These are phyloP conservation scores for Kwoniella dejecticola DNA, from an alignment of 768 basidiomycete species.

Conservation along the genomic window DNA sequence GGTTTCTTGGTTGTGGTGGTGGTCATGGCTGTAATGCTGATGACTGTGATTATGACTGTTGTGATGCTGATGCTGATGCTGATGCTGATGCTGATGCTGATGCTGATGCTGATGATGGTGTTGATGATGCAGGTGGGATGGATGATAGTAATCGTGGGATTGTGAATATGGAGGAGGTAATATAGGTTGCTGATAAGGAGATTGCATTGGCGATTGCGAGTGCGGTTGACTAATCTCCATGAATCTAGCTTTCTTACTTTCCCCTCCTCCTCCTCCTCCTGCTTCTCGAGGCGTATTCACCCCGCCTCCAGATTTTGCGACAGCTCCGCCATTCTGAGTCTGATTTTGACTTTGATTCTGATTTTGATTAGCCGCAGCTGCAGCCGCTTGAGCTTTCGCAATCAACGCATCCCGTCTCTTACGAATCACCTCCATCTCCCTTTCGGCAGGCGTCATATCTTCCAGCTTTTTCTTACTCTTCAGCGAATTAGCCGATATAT, in stretches of 20 bases:
- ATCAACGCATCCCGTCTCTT: constrained; percentile 40
- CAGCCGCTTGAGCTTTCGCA: constrained; percentile 24
- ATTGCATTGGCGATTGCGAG: background rate
- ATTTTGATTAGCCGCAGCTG: background rate
- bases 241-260: background rate
- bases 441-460: constrained; percentile 33
- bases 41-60: constrained; percentile 2
- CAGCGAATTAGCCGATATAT: background rate
- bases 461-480: background rate
- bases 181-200: background rate
- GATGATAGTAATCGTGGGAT: background rate
- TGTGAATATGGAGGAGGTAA: background rate
- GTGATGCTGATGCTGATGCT: background rate
- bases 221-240: background rate
- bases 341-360: background rate
- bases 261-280: background rate
- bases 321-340: background rate
- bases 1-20: background rate
- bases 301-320: background rate
- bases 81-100: background rate
- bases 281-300: background rate
- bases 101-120: background rate
- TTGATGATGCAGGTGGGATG: background rate
- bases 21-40: background rate
- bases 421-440: constrained; percentile 46